phyloP scores from a whole-genome alignment of 345 rosid genomes.

The Populus deltoides region DNA sequence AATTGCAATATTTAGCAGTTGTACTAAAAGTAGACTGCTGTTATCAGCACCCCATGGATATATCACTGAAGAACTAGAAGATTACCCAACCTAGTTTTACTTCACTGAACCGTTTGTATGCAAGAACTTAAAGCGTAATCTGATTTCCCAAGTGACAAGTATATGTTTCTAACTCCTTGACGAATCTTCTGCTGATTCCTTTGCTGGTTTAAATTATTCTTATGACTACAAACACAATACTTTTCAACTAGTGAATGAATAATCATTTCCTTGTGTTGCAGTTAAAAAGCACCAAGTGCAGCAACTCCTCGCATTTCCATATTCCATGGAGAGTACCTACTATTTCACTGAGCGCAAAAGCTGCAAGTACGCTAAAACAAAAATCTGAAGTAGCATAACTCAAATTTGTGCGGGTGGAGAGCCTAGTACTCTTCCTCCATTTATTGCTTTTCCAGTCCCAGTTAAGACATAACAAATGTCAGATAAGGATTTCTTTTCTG shows the following conservation, averaged over 20 bases:
- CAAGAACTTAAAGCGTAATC: too few species aligned
- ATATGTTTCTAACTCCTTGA: neutral
- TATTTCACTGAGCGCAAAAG: constrained; percentile 4
- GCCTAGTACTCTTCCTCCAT: neutral
- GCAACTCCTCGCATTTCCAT: neutral
- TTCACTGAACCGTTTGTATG: neutral
- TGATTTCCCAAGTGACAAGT: neutral
- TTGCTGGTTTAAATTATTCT: neutral
- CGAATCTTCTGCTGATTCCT: neutral
- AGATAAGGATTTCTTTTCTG: constrained; percentile 16
- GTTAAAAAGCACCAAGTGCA: constrained; percentile 10
- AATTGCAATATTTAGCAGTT: neutral
- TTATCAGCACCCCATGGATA: neutral
- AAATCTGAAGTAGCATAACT: constrained; percentile 10
- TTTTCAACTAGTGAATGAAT: neutral
- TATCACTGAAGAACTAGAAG: neutral
- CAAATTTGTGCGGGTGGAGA: constrained; percentile 14
- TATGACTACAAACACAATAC: neutral
- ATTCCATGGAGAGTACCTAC: constrained; percentile 9
- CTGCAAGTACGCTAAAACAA: neutral
- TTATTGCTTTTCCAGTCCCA: constrained; percentile 3
- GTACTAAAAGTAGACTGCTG: neutral
- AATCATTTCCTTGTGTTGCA: constrained; percentile 5
- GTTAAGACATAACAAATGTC: constrained; percentile 18
- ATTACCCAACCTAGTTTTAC: neutral